Percentiles rank a stretch among this genome's conserved stretches.
phyloP scores from a whole-genome alignment of 2,329 filamentous ascomycete species.

The Clarireedia monteithiana region DNA sequence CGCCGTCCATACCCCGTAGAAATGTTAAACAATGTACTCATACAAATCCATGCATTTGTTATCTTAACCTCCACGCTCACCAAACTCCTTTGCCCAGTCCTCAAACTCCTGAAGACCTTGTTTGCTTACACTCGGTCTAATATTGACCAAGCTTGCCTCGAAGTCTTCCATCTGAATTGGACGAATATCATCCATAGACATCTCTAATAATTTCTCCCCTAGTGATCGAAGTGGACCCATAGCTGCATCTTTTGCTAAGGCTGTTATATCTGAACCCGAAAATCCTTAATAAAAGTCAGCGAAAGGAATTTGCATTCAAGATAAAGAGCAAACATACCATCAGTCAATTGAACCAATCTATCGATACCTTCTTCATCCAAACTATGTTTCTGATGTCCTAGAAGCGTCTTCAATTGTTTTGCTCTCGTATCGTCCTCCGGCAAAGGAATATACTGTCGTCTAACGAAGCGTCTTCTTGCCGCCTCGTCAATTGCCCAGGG shows the following conservation, averaged over 20 bases:
- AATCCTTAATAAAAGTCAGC: constrained; percentile 56
- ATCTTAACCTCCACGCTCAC: constrained; percentile 71
- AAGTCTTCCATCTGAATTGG: constrained; percentile 82
- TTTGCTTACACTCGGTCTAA: constrained; percentile 83
- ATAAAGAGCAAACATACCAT: constrained; percentile 33
- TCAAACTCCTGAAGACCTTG: constrained; percentile 83
- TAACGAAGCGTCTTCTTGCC: constrained; percentile 79
- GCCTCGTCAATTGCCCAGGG: constrained; percentile 98
- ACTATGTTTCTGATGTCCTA: constrained; percentile 69
- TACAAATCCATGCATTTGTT: neutral
- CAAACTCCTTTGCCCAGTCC: constrained; percentile 89
- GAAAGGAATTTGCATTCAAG: neutral
- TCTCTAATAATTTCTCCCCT: constrained; percentile 81
- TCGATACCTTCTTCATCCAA: constrained; percentile 65
- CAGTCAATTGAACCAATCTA: constrained; percentile 68
- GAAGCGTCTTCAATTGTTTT: constrained; percentile 67
- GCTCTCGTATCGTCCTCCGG: constrained; percentile 78
- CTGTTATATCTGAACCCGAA: constrained; percentile 93
- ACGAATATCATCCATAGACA: constrained; percentile 89
- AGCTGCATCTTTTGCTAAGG: constrained; percentile 91
- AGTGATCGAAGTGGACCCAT: constrained; percentile 92
- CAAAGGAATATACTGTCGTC: constrained; percentile 91
- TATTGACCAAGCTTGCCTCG: constrained; percentile 71
- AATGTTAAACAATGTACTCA: neutral
- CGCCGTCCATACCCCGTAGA: neutral